A percentile compares a stretch with the other conserved stretches of the same genome.
Evolutionary conservation across 2,329 filamentous ascomycete genomes (phyloP).

Genomic region (Myriosclerotinia duriaeana): DNA sequence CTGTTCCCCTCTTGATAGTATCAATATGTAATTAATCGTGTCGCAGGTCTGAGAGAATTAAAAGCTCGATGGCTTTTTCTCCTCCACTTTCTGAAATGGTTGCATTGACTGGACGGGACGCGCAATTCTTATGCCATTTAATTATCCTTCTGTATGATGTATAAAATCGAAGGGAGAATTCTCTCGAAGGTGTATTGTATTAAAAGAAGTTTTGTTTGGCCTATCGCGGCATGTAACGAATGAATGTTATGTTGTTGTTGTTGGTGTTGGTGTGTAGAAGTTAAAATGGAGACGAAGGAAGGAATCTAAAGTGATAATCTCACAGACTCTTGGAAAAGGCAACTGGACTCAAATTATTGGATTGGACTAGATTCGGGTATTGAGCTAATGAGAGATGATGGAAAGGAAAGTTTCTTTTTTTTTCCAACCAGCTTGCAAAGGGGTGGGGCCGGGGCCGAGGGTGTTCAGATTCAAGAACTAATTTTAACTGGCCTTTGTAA

Average conservation of each 20-base stretch:
- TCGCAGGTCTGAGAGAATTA: constrained; percentile 24
- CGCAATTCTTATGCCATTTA: constrained; percentile 21
- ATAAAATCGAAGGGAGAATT: background rate
- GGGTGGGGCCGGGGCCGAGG: background rate
- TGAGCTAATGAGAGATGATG: constrained; percentile 15
- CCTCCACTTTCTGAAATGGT: constrained; percentile 25
- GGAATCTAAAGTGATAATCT: constrained; percentile 2
- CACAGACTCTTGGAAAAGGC: constrained; percentile 7
- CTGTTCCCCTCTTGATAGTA: constrained; percentile 29
- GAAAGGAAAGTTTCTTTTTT: background rate
- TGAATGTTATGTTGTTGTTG: constrained; percentile 19
- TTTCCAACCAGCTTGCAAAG: too few relatives aligned
- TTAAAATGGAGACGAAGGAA: background rate
- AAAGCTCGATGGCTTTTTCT: constrained; percentile 29
- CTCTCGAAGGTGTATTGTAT: background rate
- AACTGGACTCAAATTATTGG: constrained; percentile 7
- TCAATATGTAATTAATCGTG: constrained; percentile 25
- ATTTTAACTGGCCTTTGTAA: constrained; percentile 10
- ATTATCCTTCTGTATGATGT: constrained; percentile 21
- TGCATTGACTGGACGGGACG: constrained; percentile 19
- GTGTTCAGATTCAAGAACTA: constrained; percentile 13
- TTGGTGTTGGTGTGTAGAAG: background rate
- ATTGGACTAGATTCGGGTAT: constrained; percentile 13
- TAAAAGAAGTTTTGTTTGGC: background rate
- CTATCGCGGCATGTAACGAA: constrained; percentile 15